phyloP scores from a whole-genome alignment of 106 monocot genomes.

The Ottelia alismoides region DNA sequence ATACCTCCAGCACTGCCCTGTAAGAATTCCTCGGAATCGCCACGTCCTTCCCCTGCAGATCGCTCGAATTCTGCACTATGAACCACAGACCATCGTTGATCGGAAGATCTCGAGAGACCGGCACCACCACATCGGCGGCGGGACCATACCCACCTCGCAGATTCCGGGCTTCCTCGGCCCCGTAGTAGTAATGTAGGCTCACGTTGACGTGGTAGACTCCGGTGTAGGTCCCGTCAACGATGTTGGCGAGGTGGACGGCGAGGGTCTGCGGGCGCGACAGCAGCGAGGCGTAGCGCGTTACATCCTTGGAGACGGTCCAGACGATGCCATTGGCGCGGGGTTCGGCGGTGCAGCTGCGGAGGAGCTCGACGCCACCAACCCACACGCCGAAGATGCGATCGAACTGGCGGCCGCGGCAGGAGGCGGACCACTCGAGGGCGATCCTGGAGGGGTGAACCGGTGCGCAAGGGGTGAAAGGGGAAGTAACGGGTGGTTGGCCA shows the following conservation, averaged over 20 bases:
- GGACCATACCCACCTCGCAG: conserved; percentile 10
- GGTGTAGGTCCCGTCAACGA: conserved; percentile 52
- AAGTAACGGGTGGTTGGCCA: conserved; percentile 29
- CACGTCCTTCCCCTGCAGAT: conserved; percentile 32
- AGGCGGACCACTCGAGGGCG: conserved; percentile 70
- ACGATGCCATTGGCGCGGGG: conserved; percentile 56
- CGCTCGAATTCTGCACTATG: conserved; percentile 38
- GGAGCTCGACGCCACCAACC: conserved; percentile 72
- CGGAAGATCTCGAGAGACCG: conserved; percentile 56
- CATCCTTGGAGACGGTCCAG: conserved; percentile 53
- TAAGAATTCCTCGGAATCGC: conserved; percentile 56
- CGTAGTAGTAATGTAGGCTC: conserved; percentile 42
- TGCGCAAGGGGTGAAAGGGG: conserved; percentile 18
- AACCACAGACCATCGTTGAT: conserved; percentile 85
- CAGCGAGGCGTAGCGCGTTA: conserved; percentile 44
- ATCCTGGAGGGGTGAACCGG: conserved; percentile 23
- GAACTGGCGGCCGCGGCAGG: conserved; percentile 72
- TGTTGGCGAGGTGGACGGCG: conserved; percentile 56
- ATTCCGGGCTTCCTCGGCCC: background rate
- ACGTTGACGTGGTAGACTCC: conserved; percentile 69
- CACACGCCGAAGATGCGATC: conserved; percentile 93
- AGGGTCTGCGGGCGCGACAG: conserved; percentile 20
- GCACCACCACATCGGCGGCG: conserved; percentile 68
- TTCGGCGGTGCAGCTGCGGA: conserved; percentile 96
- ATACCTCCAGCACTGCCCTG: conserved; percentile 76